Percentiles rank a stretch among this genome's conserved stretches.
Evolutionary conservation across 2,329 filamentous ascomycete genomes (phyloP).

Genomic region (Fusarium sp.): DNA sequence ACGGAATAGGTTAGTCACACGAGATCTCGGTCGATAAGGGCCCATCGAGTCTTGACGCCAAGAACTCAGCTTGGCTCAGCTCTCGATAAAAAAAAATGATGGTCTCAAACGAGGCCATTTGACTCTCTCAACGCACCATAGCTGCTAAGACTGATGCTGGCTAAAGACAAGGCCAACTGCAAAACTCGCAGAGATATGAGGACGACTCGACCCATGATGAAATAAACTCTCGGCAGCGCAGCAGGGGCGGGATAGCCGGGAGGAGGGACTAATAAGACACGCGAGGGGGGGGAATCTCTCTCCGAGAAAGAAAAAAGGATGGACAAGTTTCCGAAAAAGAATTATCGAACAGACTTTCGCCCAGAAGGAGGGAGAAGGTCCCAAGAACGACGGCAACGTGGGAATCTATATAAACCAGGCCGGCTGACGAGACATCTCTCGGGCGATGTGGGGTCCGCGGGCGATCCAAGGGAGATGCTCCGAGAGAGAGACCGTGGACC

Average conservation of each 20-base stretch:
- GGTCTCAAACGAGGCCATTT: neutral
- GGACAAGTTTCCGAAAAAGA: neutral
- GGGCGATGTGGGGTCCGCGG: slow-evolving; percentile 40
- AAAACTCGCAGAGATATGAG: slow-evolving; percentile 38
- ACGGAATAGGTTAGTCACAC: slow-evolving; percentile 11
- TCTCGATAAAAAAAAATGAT: too few species aligned
- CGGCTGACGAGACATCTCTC: slow-evolving; percentile 40
- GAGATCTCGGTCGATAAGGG: slow-evolving; percentile 6
- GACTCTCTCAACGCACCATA: slow-evolving; percentile 34
- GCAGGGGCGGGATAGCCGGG: slow-evolving; percentile 1
- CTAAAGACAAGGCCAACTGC: slow-evolving; percentile 39
- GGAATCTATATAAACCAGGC: slow-evolving; percentile 43
- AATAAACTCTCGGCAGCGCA: slow-evolving; percentile 4
- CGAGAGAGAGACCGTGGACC: slow-evolving; percentile 41
- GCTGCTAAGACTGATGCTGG: slow-evolving; percentile 42
- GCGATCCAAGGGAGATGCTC: slow-evolving; percentile 41
- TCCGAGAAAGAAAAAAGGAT: neutral
- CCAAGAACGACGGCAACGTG: slow-evolving; percentile 32
- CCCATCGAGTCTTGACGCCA: neutral
- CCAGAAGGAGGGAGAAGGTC: slow-evolving; percentile 21
- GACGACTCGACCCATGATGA: slow-evolving; percentile 33
- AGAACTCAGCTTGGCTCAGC: neutral
- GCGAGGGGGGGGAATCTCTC: neutral
- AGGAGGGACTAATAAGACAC: slow-evolving; percentile 6
- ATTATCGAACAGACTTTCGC: slow-evolving; percentile 15